These are phyloP conservation scores for Aspergillus ochraceus DNA, from an alignment of 2,329 filamentous ascomycete genomes.

Conservation along the genomic window DNA sequence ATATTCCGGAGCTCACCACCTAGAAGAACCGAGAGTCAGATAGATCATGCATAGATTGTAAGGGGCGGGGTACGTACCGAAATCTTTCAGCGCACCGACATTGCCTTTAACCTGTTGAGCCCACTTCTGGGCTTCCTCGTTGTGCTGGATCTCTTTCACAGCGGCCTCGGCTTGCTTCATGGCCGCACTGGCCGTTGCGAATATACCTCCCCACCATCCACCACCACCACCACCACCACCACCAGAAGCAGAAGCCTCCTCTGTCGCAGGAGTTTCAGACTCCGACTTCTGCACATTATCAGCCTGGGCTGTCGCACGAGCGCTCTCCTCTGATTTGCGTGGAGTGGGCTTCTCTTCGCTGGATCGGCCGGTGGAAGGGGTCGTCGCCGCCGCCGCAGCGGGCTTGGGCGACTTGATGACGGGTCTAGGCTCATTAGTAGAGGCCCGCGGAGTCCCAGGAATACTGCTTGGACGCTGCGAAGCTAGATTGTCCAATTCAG, in stretches of 20 bases:
- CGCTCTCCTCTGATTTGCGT: conserved; percentile 77
- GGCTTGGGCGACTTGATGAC: conserved; percentile 56
- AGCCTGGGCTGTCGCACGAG: conserved; percentile 70
- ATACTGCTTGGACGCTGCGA: conserved; percentile 68
- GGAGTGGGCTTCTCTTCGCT: conserved; percentile 64
- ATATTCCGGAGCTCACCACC: conserved; percentile 83
- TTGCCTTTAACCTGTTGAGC: conserved; percentile 91
- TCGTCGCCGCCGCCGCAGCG: conserved; percentile 39
- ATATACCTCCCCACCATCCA: conserved; percentile 85
- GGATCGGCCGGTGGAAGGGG: conserved; percentile 49
- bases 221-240: conserved; percentile 72
- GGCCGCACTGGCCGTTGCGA: conserved; percentile 71
- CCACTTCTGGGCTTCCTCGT: conserved; percentile 95
- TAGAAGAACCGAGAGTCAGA: conserved; percentile 40
- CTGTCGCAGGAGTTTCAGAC: conserved; percentile 45
- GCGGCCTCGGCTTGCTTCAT: conserved; percentile 90
- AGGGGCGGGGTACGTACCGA: conserved; percentile 57
- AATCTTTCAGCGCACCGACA: conserved; percentile 71
- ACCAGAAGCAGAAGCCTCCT: conserved; percentile 41
- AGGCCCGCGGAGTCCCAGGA: conserved; percentile 76
- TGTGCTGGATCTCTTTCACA: conserved; percentile 92
- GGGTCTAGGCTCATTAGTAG: conserved; percentile 50
- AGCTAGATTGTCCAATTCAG: conserved; percentile 81
- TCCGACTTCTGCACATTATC: conserved; percentile 48
- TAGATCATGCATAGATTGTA: conserved; percentile 41